Base-by-base conservation (phyloP, 257 asterid species). In the Forsythia viridissima region DNA sequence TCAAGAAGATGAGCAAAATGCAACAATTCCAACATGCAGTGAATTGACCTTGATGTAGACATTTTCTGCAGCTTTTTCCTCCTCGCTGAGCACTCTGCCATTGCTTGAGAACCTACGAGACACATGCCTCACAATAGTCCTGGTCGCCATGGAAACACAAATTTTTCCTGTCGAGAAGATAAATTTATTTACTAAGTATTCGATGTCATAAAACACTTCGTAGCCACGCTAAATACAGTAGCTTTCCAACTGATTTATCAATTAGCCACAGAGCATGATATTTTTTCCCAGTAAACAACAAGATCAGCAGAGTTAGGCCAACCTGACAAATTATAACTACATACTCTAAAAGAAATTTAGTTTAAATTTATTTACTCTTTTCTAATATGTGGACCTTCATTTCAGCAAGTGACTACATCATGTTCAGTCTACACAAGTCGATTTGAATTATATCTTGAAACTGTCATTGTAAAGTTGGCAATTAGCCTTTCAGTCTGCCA, bases 51-150 rank as follows among this genome's bases (percentile, higher is more conserved):
- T 93, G 77, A 95, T 93, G 85, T 89, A 95, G 83, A 95, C 78
- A 84, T 93, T 95, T 89, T 95, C 99, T 67, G 99, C 99, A 87
- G 99, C 99, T 90, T 88, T 91, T 87, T 93, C 99, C 89, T 95
- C 99, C 94, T 95, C 97, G 43, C 94, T 74, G 73, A 93, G 88
- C 73, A 95, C 52, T 82, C 83, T 95, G 72, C 98, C 97, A 77
- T 90, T 48, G 71, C 96, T 89, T 75, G 94, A 93, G 61, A 95
- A 84, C 90, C 97, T 89, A 61, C 99, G 94, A 59, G 96, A 83
- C 40, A 91, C 74, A 74, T 82, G 86, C 72, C 99, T 87, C 84
- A 89, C 80, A 78, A 92, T 93, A 82, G 81, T 89, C 82, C 96
- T 87, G 38, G 93, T 76, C 43, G 97, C 97, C 99, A 95, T 93